Conservation (phyloP, 352 stramenopile species). For the Albugo laibachii region DNA sequence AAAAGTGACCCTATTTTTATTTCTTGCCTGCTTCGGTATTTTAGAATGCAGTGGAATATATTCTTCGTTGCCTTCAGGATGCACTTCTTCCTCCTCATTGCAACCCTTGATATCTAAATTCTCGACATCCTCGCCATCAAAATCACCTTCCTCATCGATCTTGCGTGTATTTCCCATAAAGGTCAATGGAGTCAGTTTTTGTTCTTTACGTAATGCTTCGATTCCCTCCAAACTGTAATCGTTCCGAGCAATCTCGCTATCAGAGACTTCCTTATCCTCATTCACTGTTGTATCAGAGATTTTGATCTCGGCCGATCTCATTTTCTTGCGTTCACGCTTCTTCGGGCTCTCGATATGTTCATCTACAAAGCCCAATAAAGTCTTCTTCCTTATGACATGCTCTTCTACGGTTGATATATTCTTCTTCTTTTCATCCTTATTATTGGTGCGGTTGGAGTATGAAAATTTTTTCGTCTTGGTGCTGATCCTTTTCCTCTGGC, state of each 20-base stretch:
- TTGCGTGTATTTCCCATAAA: slow-evolving; percentile 2
- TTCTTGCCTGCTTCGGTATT: slow-evolving; percentile 18
- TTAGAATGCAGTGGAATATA: slow-evolving; percentile 44
- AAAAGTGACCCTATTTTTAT: slow-evolving; percentile 45
- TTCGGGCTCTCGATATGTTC: slow-evolving; percentile 1
- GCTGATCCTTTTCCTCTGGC: no score
- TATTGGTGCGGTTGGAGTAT: no score
- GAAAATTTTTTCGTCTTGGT: no score
- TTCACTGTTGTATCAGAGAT: slow-evolving; percentile 2
- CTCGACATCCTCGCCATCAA: slow-evolving; percentile 1
- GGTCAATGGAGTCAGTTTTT: slow-evolving; percentile 27
- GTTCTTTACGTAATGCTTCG: slow-evolving; percentile 28
- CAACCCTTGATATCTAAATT: neutral
- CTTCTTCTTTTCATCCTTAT: no score
- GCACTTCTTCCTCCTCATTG: slow-evolving; percentile 3
- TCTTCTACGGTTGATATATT: no score
- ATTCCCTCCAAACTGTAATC: slow-evolving; percentile 41
- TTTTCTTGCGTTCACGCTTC: slow-evolving; percentile 9
- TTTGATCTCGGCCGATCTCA: slow-evolving; percentile 48
- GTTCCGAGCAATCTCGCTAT: slow-evolving; percentile 1
- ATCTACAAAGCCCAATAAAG: slow-evolving; percentile 33
- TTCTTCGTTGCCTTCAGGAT: slow-evolving; percentile 16
- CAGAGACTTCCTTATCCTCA: slow-evolving; percentile 4
- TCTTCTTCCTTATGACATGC: no score
- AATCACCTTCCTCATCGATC: slow-evolving; percentile 11